Base-by-base conservation (phyloP, 2,329 filamentous ascomycete species). In the Claviceps maximensis region DNA sequence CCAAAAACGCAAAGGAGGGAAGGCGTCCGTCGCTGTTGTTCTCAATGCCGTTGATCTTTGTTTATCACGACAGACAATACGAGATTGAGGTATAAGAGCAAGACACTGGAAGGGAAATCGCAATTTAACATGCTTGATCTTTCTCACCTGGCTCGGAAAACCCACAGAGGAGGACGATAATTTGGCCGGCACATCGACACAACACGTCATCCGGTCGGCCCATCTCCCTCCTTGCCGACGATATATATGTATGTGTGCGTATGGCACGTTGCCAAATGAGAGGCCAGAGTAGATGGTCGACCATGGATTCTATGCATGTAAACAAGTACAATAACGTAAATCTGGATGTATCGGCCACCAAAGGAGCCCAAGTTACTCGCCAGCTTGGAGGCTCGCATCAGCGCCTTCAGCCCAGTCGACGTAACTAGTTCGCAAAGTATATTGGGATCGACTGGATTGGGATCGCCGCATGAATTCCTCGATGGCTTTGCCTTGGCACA, bases 151-250 rank as follows among this genome's bases (percentile, higher is more conserved):
- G 29, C 19, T 13, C 46, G 40, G 27, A 47, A 25, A 48, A 44
- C 36, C 44, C 49, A 51, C 48, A 36, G 25, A 52, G 41, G 9
- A 23, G 46, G 46, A 23, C 46, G 53, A 40, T 31, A 42, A 54
- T 52, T 52, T 31, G 41, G 49, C 5, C 53, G n/a, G n/a, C 40
- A 25, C 47, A 41, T 46, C 23, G n/a, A 40, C 15, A 49, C 46
- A 49, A 47, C 47, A 42, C 46, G 42, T 54, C 40, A 47, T 44
- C 53, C 53, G 47, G 45, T 36, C 53, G 46, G 19, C 15, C 21
- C 49, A 31, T 23, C 38, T 33, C 40, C 38, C 31, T 46, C 40
- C 27, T 49, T 45, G n/a, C 31, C 47, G 33, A 50, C 36, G 38
- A 36, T 27, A 23, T 29, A 40, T 42, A 17, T 17, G 19, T 49